These are phyloP conservation scores for Aspergillus novofumigatus DNA, from an alignment of 2,329 filamentous ascomycete species.

Conservation along the genomic window DNA sequence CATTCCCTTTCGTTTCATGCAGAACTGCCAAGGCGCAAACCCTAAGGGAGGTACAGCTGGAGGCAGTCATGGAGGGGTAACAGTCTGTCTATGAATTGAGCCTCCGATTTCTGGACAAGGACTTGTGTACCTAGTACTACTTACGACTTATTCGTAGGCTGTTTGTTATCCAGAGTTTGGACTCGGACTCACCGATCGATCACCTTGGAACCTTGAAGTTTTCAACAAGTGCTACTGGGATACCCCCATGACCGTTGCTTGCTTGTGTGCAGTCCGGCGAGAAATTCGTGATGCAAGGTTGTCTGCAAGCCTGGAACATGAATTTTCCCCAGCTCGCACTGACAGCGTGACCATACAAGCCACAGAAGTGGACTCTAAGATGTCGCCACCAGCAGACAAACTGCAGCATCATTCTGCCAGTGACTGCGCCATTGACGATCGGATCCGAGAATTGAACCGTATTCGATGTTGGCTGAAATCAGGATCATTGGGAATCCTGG, in stretches of 20 bases:
- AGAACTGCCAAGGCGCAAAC: neutral
- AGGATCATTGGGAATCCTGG: neutral
- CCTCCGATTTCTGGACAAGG: neutral
- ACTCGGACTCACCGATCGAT: neutral
- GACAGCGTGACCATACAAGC: neutral
- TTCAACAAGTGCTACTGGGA: neutral
- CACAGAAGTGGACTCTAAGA: neutral
- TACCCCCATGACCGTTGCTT: neutral
- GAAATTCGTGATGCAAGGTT: neutral
- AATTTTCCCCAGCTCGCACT: neutral
- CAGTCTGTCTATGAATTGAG: neutral
- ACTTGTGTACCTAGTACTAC: neutral
- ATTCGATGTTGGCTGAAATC: neutral
- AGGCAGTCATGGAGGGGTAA: too few relatives aligned
- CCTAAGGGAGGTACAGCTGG: too few relatives aligned
- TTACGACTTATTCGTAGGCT: neutral
- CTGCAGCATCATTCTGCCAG: neutral
- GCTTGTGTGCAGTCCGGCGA: neutral
- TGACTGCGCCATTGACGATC: neutral
- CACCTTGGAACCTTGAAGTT: neutral
- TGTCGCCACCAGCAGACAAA: neutral
- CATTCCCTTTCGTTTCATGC: neutral
- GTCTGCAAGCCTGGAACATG: neutral
- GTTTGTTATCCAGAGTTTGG: neutral
- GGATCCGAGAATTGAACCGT: neutral